Conservation (phyloP, 2,329 filamentous ascomycete genomes). For the Penicillium crustosum region DNA sequence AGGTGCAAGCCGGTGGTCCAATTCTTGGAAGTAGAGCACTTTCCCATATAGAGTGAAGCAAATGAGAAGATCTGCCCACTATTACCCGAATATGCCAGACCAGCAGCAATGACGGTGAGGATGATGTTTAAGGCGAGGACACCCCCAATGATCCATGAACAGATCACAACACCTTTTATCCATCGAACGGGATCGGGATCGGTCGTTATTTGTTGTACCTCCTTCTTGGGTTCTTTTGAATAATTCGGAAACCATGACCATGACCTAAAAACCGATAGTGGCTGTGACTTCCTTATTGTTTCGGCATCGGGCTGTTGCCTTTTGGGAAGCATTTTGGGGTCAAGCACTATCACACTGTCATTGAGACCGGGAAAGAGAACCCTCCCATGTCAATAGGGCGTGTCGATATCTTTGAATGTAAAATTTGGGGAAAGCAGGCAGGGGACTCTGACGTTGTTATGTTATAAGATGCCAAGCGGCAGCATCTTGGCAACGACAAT, state of each 20-base stretch:
- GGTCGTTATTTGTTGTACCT: neutral
- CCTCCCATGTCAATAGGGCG: neutral
- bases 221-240: neutral
- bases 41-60: neutral
- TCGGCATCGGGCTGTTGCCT: neutral
- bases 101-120: neutral
- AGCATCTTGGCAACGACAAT: neutral
- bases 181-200: neutral
- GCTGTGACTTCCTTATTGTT: neutral
- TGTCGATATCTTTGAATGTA: neutral
- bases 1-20: slow-evolving; percentile 1
- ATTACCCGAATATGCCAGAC: neutral
- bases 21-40: neutral
- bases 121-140: neutral
- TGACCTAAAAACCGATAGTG: neutral
- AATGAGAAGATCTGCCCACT: neutral
- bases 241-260: neutral
- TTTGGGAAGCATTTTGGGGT: neutral
- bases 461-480: neutral
- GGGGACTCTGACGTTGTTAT: neutral
- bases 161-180: neutral
- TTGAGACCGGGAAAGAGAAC: neutral
- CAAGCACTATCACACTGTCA: neutral
- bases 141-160: neutral
- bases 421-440: neutral